Evolutionary conservation across 305 asterid genomes (phyloP), one percentile per base, ranked within the genome.

Genomic region (Caryopteris hybrid): DNA sequence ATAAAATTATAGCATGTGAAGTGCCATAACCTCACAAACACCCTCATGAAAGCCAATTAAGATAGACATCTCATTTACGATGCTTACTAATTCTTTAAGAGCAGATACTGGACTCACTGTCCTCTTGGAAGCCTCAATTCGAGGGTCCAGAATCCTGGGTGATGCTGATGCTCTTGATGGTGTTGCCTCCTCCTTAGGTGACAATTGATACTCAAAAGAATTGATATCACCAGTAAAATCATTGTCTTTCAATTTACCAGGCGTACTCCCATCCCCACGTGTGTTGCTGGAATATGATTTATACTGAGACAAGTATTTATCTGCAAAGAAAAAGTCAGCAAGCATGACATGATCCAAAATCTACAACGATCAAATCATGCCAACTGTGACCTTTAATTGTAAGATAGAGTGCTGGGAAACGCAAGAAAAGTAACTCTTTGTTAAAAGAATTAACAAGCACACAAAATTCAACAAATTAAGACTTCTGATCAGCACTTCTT

Each of bases 71-170:
- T 21, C 54, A 27, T 23, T 68, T 68, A 27, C 52, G 58, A 23
- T 31, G 73, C 88, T 68, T 85, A 91, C 99, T 20, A 91, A 80
- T 68, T 89, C 97, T 72, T 81, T 83, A 70, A 91, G 91, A 6
- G 87, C 89, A 65, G 84, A 76, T 25, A 91, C 76, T 52, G 96
- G 77, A 62, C 86, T 85, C 75, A 71, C 55, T 50, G 81, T 66
- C 76, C 74, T 94, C 85, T 80, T 86, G 63, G 90, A 76, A 62
- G 79, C 77, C 76, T 91, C 95, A 69, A 85, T 43, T 75, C 86
- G 82, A 51, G 88, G 81, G 72, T 87, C 95, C 63, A 76, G 71
- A 55, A 66, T 67, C 84, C 88, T 79, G 47, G 87, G 77, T 55
- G 85, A 76, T 34, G 76, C 83, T 58, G 87, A 55, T 48, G 79